Conservation (phyloP, 192 early-diverging fungal genomes). For the Backusella morwellensis region DNA sequence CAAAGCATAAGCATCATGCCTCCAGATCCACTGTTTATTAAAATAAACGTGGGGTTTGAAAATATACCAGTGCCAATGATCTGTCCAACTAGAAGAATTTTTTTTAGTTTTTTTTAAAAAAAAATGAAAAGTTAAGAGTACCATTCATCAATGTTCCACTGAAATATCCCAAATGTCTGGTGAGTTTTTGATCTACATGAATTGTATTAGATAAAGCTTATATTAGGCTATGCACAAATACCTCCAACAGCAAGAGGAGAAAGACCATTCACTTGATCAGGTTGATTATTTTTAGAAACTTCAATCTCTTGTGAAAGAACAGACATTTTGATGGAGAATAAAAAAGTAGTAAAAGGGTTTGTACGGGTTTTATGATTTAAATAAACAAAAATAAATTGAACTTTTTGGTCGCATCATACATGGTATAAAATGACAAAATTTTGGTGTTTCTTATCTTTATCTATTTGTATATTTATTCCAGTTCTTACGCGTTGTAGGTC, state of each 20-base stretch:
- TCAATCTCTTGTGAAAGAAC: neutral
- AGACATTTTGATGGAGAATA: neutral
- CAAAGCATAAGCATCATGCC: conserved; percentile 46
- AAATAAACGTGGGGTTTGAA: conserved; percentile 37
- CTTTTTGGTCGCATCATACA: neutral
- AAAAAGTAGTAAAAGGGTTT: neutral
- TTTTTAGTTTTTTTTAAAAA: neutral
- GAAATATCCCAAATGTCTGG: neutral
- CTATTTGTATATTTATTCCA: neutral
- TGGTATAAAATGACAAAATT: neutral
- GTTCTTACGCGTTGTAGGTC: neutral
- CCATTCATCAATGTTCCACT: neutral
- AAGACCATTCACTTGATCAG: neutral
- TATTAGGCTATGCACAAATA: neutral
- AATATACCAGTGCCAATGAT: conserved; percentile 51
- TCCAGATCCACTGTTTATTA: conserved; percentile 34
- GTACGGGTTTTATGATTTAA: neutral
- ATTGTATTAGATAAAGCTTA: neutral
- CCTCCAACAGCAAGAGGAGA: neutral
- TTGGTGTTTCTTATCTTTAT: neutral
- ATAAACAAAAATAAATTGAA: neutral
- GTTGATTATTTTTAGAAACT: neutral
- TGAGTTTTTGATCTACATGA: neutral
- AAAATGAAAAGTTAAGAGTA: neutral
- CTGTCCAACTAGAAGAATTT: neutral